Conservation (phyloP, 208 protist genomes). For the Leishmania turanica region DNA sequence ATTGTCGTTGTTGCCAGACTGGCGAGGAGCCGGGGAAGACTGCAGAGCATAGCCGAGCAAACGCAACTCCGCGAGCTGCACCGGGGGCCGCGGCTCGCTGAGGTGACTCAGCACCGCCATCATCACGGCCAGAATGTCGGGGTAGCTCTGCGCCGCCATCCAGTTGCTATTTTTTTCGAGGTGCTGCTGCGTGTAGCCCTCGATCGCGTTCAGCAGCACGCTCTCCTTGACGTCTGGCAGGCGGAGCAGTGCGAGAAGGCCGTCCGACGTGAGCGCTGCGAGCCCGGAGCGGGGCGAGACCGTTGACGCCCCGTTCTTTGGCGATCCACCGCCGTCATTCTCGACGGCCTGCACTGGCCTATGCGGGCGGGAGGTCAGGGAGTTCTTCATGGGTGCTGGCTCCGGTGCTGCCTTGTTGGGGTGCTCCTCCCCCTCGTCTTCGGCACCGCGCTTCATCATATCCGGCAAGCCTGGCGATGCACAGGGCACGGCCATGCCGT, state of each 20-base stretch:
- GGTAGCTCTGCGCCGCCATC: slow-evolving; percentile 36
- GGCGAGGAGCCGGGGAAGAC: slow-evolving; percentile 29
- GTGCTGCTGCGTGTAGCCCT: slow-evolving; percentile 64
- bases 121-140: slow-evolving; percentile 54
- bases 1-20: slow-evolving; percentile 36
- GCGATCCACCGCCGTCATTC: slow-evolving; percentile 1
- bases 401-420: slow-evolving; percentile 43
- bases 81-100: slow-evolving; percentile 68
- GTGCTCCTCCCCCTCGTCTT: slow-evolving; percentile 37
- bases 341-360: slow-evolving; percentile 4
- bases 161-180: slow-evolving; percentile 43
- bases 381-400: slow-evolving; percentile 36
- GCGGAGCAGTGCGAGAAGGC: slow-evolving; percentile 64
- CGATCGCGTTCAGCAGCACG: slow-evolving; percentile 72
- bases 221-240: slow-evolving; percentile 82
- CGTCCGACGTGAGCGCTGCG: slow-evolving; percentile 40
- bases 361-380: slow-evolving; percentile 24
- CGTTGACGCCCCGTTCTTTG: slow-evolving; percentile 10
- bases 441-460: slow-evolving; percentile 34
- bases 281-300: slow-evolving; percentile 13
- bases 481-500: slow-evolving; percentile 14
- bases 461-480: slow-evolving; percentile 11
- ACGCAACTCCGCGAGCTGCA: slow-evolving; percentile 76
- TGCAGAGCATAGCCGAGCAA: slow-evolving; percentile 70
- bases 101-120: slow-evolving; percentile 64